Conservation (phyloP, 2,329 filamentous ascomycete species). For the Apiospora rasikravindrae region DNA sequence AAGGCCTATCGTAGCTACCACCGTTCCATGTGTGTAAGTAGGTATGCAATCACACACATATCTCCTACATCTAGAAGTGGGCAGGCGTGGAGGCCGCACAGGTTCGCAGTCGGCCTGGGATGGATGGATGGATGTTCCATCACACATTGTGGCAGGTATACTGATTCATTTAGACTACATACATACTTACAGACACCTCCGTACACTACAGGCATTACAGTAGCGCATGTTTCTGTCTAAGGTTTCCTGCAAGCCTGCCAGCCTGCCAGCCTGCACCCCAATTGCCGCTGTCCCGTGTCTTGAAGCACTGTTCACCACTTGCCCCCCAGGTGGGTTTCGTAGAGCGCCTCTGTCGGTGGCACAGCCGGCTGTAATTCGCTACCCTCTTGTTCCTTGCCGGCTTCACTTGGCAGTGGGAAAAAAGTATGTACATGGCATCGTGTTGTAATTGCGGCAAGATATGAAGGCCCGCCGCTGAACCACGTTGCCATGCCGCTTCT, state of each 20-base stretch:
- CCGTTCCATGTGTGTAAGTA: background rate
- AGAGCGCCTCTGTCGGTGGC: background rate
- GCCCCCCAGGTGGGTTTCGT: background rate
- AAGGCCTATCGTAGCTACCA: background rate
- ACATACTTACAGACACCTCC: background rate
- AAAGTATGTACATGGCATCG: background rate
- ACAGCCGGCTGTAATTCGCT: background rate
- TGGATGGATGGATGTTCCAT: background rate
- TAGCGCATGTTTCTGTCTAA: conserved; percentile 4
- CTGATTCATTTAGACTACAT: background rate
- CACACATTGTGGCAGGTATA: background rate
- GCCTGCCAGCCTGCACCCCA: background rate
- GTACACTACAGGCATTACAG: background rate
- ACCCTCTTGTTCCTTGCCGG: background rate
- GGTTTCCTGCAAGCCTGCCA: background rate
- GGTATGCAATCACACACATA: background rate
- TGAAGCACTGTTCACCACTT: background rate
- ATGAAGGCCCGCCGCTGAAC: background rate
- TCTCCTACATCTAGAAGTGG: background rate
- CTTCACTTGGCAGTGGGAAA: conserved; percentile 8
- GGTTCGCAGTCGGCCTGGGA: background rate
- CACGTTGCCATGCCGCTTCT: background rate
- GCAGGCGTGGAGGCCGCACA: background rate
- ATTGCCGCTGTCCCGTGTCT: conserved; percentile 11
- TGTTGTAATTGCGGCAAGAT: background rate